These are phyloP conservation scores for Ustilago shanxiensis DNA, from an alignment of 1,284 basidiomycete species.

Conservation along the genomic window DNA sequence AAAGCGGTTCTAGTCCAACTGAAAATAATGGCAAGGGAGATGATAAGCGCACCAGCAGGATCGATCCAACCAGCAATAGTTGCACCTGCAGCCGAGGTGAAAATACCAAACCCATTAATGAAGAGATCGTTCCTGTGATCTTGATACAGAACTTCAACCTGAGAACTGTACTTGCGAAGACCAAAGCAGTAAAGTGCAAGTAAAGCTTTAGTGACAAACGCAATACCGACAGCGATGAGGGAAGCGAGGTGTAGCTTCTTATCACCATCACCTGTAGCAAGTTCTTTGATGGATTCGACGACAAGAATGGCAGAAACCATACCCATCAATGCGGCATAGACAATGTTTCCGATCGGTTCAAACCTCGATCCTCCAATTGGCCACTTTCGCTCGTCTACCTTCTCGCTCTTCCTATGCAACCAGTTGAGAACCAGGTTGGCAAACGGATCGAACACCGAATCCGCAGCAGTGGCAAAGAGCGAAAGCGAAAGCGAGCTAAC, in stretches of 20 bases:
- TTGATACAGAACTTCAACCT: slow-evolving; percentile 93
- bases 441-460: slow-evolving; percentile 88
- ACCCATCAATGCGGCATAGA: slow-evolving; percentile 77
- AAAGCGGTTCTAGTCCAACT: slow-evolving; percentile 76
- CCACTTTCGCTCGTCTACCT: slow-evolving; percentile 85
- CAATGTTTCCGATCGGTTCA: slow-evolving; percentile 82
- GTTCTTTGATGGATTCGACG: slow-evolving; percentile 82
- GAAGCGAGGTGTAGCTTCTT: slow-evolving; percentile 84
- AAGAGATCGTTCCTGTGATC: slow-evolving; percentile 83
- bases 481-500: slow-evolving; percentile 86
- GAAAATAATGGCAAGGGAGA: slow-evolving; percentile 83
- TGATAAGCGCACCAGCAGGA: slow-evolving; percentile 80
- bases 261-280: slow-evolving; percentile 76
- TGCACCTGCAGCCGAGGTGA: slow-evolving; percentile 90
- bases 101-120: slow-evolving; percentile 77
- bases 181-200: slow-evolving; percentile 89
- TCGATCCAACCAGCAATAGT: slow-evolving; percentile 88
- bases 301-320: slow-evolving; percentile 86
- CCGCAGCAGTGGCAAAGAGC: slow-evolving; percentile 88
- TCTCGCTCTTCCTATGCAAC: slow-evolving; percentile 81
- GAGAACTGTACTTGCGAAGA: slow-evolving; percentile 83
- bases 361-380: slow-evolving; percentile 90
- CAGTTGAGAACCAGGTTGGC: slow-evolving; percentile 88
- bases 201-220: slow-evolving; percentile 85
- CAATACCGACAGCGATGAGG: slow-evolving; percentile 83